Evolutionary conservation across 2,329 filamentous ascomycete genomes (phyloP).

Genomic region (Elsinoe australis): DNA sequence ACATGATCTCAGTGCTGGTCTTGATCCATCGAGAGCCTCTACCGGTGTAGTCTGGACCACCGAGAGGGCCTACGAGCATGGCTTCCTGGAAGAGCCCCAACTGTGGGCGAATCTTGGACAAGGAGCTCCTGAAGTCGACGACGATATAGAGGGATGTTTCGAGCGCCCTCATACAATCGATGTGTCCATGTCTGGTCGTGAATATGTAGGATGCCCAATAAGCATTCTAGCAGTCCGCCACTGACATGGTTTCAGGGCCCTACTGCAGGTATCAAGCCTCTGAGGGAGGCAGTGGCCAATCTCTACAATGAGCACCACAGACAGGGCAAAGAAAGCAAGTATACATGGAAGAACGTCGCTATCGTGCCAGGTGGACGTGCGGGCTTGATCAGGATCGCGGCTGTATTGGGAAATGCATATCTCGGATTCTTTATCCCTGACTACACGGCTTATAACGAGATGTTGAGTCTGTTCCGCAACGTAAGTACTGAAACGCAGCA

Average conservation of each 20-base stretch:
- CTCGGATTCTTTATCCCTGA: conserved; percentile 72
- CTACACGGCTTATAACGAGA: conserved; percentile 96
- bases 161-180: conserved; percentile 70
- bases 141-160: conserved; percentile 81
- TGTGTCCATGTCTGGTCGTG: conserved; percentile 67
- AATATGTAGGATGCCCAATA: too few species aligned
- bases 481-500: conserved; percentile 36
- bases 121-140: conserved; percentile 84
- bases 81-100: conserved; percentile 71
- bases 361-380: conserved; percentile 91
- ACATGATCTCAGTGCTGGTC: conserved; percentile 78
- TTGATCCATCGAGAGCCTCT: conserved; percentile 78
- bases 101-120: conserved; percentile 91
- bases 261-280: conserved; percentile 84
- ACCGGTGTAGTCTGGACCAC: conserved; percentile 94
- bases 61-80: conserved; percentile 80
- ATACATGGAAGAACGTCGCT: conserved; percentile 95
- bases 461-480: conserved; percentile 91
- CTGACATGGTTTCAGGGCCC: conserved; percentile 53
- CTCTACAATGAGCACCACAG: conserved; percentile 92
- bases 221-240: too few species aligned
- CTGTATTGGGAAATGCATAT: conserved; percentile 76
- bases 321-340: conserved; percentile 76
- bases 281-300: conserved; percentile 79
- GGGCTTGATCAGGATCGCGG: conserved; percentile 88